phyloP scores from a whole-genome alignment of 345 rosid species.

The Hypericum perforatum region DNA sequence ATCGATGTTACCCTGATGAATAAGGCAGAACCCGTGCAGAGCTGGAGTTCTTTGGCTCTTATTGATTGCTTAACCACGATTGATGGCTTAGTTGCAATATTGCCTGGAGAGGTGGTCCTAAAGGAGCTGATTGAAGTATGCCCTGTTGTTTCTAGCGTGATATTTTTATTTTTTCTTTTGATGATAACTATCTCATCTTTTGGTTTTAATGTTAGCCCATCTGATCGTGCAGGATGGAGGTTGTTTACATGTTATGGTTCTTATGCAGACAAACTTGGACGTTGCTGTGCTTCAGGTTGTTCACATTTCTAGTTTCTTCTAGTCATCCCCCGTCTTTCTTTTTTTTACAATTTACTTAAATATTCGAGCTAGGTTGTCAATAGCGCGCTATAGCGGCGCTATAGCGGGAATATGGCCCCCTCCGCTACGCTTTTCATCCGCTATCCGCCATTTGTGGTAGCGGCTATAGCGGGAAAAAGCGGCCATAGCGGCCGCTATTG shows the following conservation, averaged over 20 bases:
- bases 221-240: conserved; percentile 46
- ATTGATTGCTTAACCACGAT: conserved; percentile 67
- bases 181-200: conserved; percentile 10
- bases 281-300: conserved; percentile 70
- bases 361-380: background rate
- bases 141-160: conserved; percentile 10
- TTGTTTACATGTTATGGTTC: conserved; percentile 57
- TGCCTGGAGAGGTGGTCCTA: conserved; percentile 58
- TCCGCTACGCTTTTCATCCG: no score
- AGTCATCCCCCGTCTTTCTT: conserved; percentile 2
- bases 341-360: conserved; percentile 5
- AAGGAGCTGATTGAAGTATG: conserved; percentile 72
- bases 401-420: no score
- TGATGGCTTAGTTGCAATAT: conserved; percentile 60
- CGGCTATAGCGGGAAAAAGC: no score
- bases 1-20: conserved; percentile 44
- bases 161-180: conserved; percentile 6
- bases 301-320: conserved; percentile 10
- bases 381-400: no score
- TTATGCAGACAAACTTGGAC: conserved; percentile 62
- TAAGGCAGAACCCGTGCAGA: conserved; percentile 76
- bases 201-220: conserved; percentile 8
- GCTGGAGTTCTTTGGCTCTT: conserved; percentile 77
- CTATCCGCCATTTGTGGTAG: no score
- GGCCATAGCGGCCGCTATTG: no score